Base-by-base conservation (phyloP, 2,329 filamentous ascomycete genomes). In the Thelonectria discophora region DNA sequence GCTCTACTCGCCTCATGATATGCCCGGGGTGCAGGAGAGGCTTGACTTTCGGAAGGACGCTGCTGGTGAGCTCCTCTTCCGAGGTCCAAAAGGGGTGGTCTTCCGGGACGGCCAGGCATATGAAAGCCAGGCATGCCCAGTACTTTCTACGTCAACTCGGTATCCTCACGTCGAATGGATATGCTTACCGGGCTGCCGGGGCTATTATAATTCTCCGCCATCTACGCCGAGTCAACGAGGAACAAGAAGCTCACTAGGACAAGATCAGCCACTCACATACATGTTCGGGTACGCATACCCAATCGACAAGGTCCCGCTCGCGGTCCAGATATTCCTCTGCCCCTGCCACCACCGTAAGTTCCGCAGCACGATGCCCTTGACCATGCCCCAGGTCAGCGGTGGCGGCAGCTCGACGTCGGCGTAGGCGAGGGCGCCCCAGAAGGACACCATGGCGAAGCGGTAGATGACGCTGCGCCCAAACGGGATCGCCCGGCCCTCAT, bases 181-280 rank as follows among this genome's bases (percentile, higher is more conserved):
- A 3, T 13, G 17, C 80, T 76, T 73, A 85, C 83, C 21, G 84
- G 83, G 57, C 84, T 87, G 34, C 89, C 89, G 0, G 91, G 90
- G 10, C 89, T 92, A 76, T 94, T 94, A 78, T 94, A 94, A 74
- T 94, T 93, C 76, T 94, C 91, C 0, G 90, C 89, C 78, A 93
- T 86, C 76, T 90, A 54, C 46, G 12, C 18, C 18, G n/a, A 50
- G 40, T 69, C 21, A 68, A 50, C 46, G 12, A 47, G 72, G 27
- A 71, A 63, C 43, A 13, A 45, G n/a, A 21, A 13, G 11, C 9
- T 30, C 27, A 13, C 13, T 4, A 12, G 13, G 32, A 17, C 15
- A 40, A 5, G 18, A 27, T 39, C 34, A 45, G 45, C 59, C 70
- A 81, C 79, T 75, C 74, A 80, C 82, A 78, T 84, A 93, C 82